phyloP scores from a whole-genome alignment of 164 flowering plant genomes.

The Dillenia suffruticosa region DNA sequence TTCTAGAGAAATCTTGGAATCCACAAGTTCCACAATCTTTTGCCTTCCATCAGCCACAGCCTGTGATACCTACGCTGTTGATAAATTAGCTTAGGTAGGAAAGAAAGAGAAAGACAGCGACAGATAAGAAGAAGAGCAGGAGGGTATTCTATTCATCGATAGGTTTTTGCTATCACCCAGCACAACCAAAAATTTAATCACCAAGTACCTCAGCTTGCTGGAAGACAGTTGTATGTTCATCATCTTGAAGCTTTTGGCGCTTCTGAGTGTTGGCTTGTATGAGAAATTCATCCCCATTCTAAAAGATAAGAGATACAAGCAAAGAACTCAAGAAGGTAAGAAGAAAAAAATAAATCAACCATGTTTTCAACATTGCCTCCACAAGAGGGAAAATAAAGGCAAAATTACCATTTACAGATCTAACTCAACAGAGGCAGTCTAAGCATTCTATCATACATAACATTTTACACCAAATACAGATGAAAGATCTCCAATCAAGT shows the following conservation, averaged over 20 bases:
- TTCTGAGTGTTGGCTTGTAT: constrained; percentile 86
- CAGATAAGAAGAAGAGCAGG: background rate
- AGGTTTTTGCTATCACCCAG: background rate
- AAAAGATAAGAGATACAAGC: constrained; percentile 2
- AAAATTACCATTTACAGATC: background rate
- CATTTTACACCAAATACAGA: too few relatives aligned
- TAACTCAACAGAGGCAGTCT: too few relatives aligned
- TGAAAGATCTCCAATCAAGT: too few relatives aligned
- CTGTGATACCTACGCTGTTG: constrained; percentile 18
- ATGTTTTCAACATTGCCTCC: background rate
- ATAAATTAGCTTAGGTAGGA: background rate
- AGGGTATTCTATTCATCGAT: too few relatives aligned
- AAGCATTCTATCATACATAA: too few relatives aligned
- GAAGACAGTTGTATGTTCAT: constrained; percentile 27
- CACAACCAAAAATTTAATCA: constrained; percentile 1
- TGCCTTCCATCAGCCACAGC: constrained; percentile 44
- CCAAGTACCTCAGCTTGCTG: constrained; percentile 59
- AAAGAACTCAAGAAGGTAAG: background rate
- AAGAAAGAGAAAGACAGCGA: background rate
- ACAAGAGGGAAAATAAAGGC: background rate
- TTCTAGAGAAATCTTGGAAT: constrained; percentile 42
- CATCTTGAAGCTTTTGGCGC: constrained; percentile 64
- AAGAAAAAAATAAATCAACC: background rate
- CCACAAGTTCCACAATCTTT: constrained; percentile 32
- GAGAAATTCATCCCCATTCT: constrained; percentile 80